Evolutionary conservation across 225 moss, liverwort and hornwort species (phyloP).

Genomic region (Bryum argenteum): DNA sequence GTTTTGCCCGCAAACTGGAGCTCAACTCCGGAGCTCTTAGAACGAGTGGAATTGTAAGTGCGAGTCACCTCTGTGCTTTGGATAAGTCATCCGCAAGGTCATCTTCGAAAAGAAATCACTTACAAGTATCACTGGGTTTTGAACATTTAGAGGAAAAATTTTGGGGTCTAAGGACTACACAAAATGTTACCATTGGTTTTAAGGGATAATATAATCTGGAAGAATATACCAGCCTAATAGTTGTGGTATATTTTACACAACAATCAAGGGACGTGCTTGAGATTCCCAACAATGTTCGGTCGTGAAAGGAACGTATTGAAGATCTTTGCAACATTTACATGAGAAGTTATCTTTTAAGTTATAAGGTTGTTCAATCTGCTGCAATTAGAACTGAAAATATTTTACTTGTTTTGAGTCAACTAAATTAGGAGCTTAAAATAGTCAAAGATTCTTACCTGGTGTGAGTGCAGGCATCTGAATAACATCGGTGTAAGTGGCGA

Average conservation of each 20-base stretch:
- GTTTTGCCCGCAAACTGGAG: slow-evolving; percentile 31
- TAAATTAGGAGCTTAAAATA: neutral
- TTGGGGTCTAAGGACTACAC: neutral
- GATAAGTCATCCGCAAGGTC: neutral
- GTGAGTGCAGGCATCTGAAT: slow-evolving; percentile 33
- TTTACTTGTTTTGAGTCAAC: neutral
- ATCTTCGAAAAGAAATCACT: neutral
- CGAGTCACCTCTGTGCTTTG: neutral
- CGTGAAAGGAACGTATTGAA: neutral
- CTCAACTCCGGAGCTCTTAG: slow-evolving; percentile 13
- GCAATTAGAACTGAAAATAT: neutral
- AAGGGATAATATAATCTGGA: neutral
- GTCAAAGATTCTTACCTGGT: neutral
- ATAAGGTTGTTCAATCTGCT: neutral
- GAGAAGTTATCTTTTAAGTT: neutral
- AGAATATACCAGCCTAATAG: neutral
- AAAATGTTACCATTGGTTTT: neutral
- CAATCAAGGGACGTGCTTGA: neutral
- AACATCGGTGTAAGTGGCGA: slow-evolving; percentile 24
- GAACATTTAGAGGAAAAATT: neutral
- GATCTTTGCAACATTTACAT: neutral
- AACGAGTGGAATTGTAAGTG: slow-evolving; percentile 25
- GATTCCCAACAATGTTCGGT: neutral
- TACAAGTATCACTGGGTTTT: slow-evolving; percentile 2
- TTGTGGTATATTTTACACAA: neutral